Evolutionary conservation across 441 rosid species (phyloP).

Genomic region (Lepidium campestre): DNA sequence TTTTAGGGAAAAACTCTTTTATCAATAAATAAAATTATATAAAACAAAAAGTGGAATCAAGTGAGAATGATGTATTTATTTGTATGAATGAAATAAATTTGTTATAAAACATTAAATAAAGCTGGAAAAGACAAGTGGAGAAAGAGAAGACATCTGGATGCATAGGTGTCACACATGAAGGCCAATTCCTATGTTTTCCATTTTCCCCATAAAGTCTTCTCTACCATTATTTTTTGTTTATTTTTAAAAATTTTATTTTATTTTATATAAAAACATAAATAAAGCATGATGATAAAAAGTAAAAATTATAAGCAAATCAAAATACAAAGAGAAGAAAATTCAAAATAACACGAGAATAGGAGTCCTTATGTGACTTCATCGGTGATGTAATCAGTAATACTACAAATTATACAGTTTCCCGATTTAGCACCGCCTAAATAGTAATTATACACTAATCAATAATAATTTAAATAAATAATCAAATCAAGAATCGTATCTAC

Average conservation of each 20-base stretch:
- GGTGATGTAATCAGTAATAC: not conserved
- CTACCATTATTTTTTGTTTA: not conserved
- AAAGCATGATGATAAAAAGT: too few relatives aligned
- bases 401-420: not conserved
- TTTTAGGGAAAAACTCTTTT: too few relatives aligned
- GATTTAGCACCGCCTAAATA: not conserved
- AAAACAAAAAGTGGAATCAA: not conserved
- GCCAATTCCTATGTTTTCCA: not conserved
- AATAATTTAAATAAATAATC: not conserved
- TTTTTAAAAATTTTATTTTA: too few relatives aligned
- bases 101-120: not conserved
- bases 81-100: not conserved
- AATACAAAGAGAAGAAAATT: not conserved
- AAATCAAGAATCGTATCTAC: not conserved
- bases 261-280: too few relatives aligned
- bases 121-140: constrained; percentile 19
- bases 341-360: not conserved
- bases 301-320: too few relatives aligned
- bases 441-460: not conserved
- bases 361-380: not conserved
- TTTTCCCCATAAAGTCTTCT: constrained; percentile 2
- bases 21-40: too few relatives aligned
- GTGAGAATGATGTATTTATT: not conserved
- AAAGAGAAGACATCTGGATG: constrained; percentile 22
- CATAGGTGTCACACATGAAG: constrained; percentile 30